Conservation (phyloP, 495 filamentous ascomycete species). For the Trichoderma asperelloides region DNA sequence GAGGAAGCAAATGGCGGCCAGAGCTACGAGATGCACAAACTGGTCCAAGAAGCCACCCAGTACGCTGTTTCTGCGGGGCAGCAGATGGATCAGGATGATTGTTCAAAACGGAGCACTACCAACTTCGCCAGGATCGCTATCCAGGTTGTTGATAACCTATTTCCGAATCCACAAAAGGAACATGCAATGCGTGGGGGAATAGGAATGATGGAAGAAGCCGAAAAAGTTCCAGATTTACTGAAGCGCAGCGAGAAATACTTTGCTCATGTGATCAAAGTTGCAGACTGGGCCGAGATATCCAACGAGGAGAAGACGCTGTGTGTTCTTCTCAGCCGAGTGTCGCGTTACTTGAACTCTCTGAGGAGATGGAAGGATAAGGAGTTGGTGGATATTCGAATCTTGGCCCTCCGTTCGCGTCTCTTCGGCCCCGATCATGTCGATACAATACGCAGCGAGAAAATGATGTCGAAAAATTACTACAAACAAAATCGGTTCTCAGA, state of each 20-base stretch:
- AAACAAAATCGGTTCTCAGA: neutral
- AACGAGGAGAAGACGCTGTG: neutral
- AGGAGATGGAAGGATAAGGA: neutral
- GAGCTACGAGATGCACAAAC: constrained; percentile 20
- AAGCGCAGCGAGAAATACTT: neutral
- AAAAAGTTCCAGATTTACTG: neutral
- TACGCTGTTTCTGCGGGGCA: constrained; percentile 10
- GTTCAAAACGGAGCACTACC: neutral
- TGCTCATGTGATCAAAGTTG: neutral
- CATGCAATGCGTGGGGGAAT: too few relatives aligned
- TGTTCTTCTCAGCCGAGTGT: neutral
- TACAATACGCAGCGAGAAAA: neutral
- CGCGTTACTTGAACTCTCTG: neutral
- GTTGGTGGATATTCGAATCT: neutral
- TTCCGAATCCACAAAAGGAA: constrained; percentile 14
- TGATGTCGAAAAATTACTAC: neutral
- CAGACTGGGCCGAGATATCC: neutral
- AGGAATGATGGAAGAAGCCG: too few relatives aligned
- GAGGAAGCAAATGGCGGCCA: neutral
- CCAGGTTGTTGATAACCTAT: constrained; percentile 11
- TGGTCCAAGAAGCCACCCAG: constrained; percentile 20
- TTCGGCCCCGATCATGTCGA: neutral
- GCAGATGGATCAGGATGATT: neutral
- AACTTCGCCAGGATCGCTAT: constrained; percentile 17
- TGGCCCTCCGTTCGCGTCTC: neutral